phyloP scores from a whole-genome alignment of 169 alveolate genomes.

The Toxoplasma gondii region DNA sequence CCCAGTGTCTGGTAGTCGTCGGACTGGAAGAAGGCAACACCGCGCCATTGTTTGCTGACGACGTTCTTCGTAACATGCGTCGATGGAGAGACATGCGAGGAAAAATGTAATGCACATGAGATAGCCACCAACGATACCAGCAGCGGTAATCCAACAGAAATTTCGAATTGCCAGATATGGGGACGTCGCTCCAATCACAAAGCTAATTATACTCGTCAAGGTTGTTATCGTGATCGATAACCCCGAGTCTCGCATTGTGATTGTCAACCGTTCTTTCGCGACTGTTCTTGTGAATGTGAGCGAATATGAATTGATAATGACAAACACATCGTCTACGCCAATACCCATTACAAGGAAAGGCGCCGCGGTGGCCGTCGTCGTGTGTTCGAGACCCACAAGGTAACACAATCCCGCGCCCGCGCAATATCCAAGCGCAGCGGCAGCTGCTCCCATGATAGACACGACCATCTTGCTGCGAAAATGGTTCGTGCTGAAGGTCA shows the following conservation, averaged over 20 bases:
- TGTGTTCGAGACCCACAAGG: slow-evolving; percentile 79
- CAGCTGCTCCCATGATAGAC: slow-evolving; percentile 76
- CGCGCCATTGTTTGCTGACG: not conserved
- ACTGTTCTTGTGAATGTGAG: slow-evolving; percentile 77
- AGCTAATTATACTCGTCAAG: slow-evolving; percentile 80
- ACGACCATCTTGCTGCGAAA: slow-evolving; percentile 60
- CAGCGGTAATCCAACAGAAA: slow-evolving; percentile 80
- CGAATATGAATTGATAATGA: slow-evolving; percentile 79
- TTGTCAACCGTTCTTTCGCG: slow-evolving; percentile 79
- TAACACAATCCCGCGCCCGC: slow-evolving; percentile 85
- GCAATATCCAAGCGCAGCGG: slow-evolving; percentile 82
- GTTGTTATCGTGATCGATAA: slow-evolving; percentile 84
- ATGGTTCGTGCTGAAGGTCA: slow-evolving; percentile 52
- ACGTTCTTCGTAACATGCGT: slow-evolving; percentile 69
- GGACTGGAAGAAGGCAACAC: not conserved
- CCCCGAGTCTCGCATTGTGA: slow-evolving; percentile 82
- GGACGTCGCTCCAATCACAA: slow-evolving; percentile 82
- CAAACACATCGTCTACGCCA: slow-evolving; percentile 85
- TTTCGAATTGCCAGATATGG: slow-evolving; percentile 82
- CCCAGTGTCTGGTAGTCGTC: not conserved
- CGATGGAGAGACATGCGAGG: slow-evolving; percentile 79
- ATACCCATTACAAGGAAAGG: slow-evolving; percentile 85
- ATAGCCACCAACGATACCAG: slow-evolving; percentile 81
- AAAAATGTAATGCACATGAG: slow-evolving; percentile 80
- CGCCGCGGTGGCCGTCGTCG: slow-evolving; percentile 82